Evolutionary conservation across 176 grass and related monocot species (phyloP).

Genomic region (Bonia amplexicaulis): DNA sequence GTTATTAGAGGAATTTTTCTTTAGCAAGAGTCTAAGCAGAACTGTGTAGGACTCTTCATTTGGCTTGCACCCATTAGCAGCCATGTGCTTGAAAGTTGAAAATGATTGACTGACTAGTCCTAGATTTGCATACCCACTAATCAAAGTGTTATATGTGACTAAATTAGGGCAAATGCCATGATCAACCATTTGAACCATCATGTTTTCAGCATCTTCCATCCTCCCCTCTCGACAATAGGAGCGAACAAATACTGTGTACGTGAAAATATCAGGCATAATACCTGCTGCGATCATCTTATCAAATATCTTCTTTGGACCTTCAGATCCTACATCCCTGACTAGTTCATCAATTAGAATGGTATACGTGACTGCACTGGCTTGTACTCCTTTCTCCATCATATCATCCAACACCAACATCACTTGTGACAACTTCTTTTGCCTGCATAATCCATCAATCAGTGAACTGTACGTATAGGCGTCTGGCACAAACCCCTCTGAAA

Average conservation of each 20-base stretch:
- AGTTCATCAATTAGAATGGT: conserved; percentile 77
- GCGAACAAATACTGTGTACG: conserved; percentile 65
- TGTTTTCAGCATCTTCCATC: conserved; percentile 67
- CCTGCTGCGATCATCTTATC: conserved; percentile 56
- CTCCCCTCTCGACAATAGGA: conserved; percentile 67
- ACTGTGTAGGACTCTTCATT: conserved; percentile 63
- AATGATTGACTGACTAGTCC: conserved; percentile 47
- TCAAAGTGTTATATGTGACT: conserved; percentile 76
- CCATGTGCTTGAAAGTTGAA: conserved; percentile 59
- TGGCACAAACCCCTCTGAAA: conserved; percentile 42
- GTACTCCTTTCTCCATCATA: conserved; percentile 65
- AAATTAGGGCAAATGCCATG: conserved; percentile 60
- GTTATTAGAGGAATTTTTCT: conserved; percentile 38
- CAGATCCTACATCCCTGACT: conserved; percentile 43
- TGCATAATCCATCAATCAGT: conserved; percentile 71
- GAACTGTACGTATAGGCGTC: conserved; percentile 61
- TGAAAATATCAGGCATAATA: conserved; percentile 60
- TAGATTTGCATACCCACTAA: conserved; percentile 61
- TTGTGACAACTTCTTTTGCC: conserved; percentile 59
- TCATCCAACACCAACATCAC: conserved; percentile 52
- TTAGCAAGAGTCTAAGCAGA: conserved; percentile 59
- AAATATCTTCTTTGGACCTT: conserved; percentile 49
- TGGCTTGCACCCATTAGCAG: conserved; percentile 52
- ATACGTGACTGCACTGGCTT: conserved; percentile 50
- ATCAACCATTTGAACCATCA: conserved; percentile 53